Base-by-base conservation (phyloP, 352 stramenopile genomes). In the Pythium brachiatum region DNA sequence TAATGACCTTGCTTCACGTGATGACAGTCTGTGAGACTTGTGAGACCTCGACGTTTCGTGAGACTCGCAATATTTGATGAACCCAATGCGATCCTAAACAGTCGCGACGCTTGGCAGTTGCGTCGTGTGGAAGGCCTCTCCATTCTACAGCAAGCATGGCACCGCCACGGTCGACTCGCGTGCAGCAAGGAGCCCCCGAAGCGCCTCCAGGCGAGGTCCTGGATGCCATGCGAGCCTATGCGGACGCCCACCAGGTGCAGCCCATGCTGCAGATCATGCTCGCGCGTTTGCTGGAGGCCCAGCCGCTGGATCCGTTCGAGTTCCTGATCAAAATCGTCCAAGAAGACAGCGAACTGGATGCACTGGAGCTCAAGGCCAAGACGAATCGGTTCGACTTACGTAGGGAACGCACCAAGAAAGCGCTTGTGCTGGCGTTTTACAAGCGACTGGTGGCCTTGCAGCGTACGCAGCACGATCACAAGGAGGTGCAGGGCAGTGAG, bases 251-350 rank as follows among this genome's bases (percentile, higher is more conserved):
- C 62, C 75, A 88, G 34, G 71, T 90, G 23, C 66, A 88, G 46
- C 75, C 81, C 39, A 75, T 93, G 72, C 48, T 91, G 48, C 79
- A 83, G 23, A 62, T 89, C 12, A 65, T 92, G 36, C 68, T 91
- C 62, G 70, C 69, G 46, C 55, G 69, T 16, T 69, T 93, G 32
- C 67, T 92, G 31, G 70, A 90, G 55, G 68, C 70, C 26, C 81
- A 90, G 65, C 81, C 78, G 58, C 63, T 90, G 18, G 83, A 90
- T 38, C 79, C 81, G 6, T 81, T 89, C 58, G 70, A 79, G 58
- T 86, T 88, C 62, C 71, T 93, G 26, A 86, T 87, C 56, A 64
- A 86, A 25, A 68, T 74, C 31, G 72, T 87, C 29, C 70, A 76
- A 23, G 64, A 83, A 56, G 74, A 90, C 47, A 48, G 68, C 18